Percentiles rank a stretch among this genome's conserved stretches.
phyloP scores from a whole-genome alignment of 2,329 filamentous ascomycete species.

The Fusarium miscanthi region DNA sequence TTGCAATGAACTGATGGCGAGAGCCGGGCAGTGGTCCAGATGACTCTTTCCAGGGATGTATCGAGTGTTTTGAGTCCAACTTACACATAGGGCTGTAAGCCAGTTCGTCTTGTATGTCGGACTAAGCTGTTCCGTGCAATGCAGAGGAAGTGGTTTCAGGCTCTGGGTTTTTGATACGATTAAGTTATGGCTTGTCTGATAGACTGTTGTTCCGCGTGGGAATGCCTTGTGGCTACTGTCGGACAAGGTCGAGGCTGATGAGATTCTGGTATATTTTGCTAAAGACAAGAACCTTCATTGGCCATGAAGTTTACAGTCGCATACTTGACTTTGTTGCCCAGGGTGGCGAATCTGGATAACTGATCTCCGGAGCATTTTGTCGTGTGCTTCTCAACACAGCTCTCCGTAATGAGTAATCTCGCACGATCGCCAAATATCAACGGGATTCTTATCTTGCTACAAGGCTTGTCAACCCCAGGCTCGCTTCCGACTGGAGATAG shows the following conservation, averaged over 20 bases:
- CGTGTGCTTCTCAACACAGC: background rate
- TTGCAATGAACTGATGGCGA: background rate
- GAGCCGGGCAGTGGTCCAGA: background rate
- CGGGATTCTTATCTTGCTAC: background rate
- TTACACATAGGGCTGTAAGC: background rate
- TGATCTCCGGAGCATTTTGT: background rate
- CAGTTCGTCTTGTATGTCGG: background rate
- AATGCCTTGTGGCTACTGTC: background rate
- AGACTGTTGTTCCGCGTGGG: background rate
- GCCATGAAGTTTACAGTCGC: background rate
- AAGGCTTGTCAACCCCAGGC: background rate
- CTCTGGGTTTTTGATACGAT: background rate
- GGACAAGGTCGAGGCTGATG: background rate
- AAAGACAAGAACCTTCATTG: background rate
- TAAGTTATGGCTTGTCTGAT: background rate
- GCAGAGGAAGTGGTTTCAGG: background rate
- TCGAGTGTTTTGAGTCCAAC: background rate
- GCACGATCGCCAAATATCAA: background rate
- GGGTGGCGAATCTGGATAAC: background rate
- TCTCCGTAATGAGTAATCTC: background rate
- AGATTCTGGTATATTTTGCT: background rate
- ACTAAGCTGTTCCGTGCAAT: background rate
- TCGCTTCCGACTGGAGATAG: background rate
- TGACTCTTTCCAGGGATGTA: background rate
- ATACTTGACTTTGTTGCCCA: background rate